These are phyloP conservation scores for Melanomma pulvis-pyrius DNA, from an alignment of 495 filamentous ascomycete species.

Conservation along the genomic window DNA sequence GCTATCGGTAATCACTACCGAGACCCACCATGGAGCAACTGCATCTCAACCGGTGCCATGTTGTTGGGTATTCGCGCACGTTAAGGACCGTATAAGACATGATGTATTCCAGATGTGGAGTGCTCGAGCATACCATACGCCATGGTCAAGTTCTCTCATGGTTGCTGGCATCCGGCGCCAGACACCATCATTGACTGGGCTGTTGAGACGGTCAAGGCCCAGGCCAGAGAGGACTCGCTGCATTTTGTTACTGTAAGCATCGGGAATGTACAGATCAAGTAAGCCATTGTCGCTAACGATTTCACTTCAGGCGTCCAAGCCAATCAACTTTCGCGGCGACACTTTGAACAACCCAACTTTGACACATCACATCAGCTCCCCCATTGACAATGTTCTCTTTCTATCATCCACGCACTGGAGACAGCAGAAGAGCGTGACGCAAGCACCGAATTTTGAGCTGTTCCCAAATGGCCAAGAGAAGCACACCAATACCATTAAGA, in stretches of 20 bases:
- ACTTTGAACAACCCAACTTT: conserved; percentile 27
- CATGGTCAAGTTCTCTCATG: conserved; percentile 13
- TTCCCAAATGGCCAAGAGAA: conserved; percentile 53
- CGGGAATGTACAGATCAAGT: no score
- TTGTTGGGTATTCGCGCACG: no score
- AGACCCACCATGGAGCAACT: no score
- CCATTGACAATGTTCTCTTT: conserved; percentile 59
- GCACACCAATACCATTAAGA: conserved; percentile 52
- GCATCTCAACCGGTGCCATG: no score
- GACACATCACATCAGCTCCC: conserved; percentile 41
- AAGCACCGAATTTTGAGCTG: conserved; percentile 64
- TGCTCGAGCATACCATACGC: not conserved
- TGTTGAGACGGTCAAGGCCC: conserved; percentile 1
- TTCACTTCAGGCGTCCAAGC: not conserved
- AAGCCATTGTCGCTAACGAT: no score
- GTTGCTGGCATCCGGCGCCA: conserved; percentile 9
- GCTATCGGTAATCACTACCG: no score
- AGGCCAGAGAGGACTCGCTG: not conserved
- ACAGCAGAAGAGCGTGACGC: conserved; percentile 42
- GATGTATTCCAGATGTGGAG: not conserved
- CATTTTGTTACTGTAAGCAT: conserved; percentile 8
- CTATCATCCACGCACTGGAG: not conserved
- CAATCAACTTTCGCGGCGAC: conserved; percentile 20
- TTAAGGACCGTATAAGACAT: not conserved
- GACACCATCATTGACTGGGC: conserved; percentile 6